phyloP scores from a whole-genome alignment of 768 basidiomycete species.

The Phylloporus arenicola region DNA sequence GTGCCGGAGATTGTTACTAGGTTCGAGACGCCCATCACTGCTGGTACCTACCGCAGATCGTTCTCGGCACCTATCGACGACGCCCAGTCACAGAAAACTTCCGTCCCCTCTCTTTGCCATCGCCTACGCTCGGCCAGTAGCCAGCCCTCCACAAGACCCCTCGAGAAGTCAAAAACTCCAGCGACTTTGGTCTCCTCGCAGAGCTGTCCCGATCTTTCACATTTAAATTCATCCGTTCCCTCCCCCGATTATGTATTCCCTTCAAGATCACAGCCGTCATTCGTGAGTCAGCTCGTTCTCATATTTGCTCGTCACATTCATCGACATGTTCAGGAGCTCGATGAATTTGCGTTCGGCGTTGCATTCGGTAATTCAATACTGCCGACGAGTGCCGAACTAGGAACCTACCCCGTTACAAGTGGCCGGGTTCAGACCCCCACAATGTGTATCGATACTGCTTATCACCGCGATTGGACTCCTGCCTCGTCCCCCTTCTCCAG shows the following conservation, averaged over 20 bases:
- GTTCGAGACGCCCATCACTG: constrained; percentile 70
- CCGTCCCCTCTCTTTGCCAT: constrained; percentile 16
- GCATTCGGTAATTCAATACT: constrained; percentile 28
- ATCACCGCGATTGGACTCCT: constrained; percentile 37
- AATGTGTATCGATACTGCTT: constrained; percentile 40
- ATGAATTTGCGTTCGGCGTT: constrained; percentile 26
- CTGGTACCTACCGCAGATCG: constrained; percentile 62
- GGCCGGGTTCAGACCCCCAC: constrained; percentile 26
- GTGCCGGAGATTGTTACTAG: constrained; percentile 61
- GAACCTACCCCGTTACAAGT: constrained; percentile 19
- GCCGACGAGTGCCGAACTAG: constrained; percentile 10
- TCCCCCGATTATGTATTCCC: constrained; percentile 25
- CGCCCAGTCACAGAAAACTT: constrained; percentile 30
- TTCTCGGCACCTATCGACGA: constrained; percentile 55
- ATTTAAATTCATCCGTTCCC: constrained; percentile 32
- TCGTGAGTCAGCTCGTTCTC: constrained; percentile 37
- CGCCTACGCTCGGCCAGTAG: constrained; percentile 23
- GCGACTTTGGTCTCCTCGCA: constrained; percentile 11
- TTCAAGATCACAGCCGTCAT: constrained; percentile 41
- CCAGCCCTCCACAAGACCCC: constrained; percentile 14
- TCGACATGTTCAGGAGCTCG: constrained; percentile 20
- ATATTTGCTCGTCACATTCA: constrained; percentile 4
- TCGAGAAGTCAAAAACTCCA: constrained; percentile 1
- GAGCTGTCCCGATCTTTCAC: constrained; percentile 29
- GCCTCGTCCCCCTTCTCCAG: constrained; percentile 41